Evolutionary conservation across 139 green algal genomes (phyloP), one percentile per base, ranked within the genome.

Genomic region (Astrephomene gubernaculifera): DNA sequence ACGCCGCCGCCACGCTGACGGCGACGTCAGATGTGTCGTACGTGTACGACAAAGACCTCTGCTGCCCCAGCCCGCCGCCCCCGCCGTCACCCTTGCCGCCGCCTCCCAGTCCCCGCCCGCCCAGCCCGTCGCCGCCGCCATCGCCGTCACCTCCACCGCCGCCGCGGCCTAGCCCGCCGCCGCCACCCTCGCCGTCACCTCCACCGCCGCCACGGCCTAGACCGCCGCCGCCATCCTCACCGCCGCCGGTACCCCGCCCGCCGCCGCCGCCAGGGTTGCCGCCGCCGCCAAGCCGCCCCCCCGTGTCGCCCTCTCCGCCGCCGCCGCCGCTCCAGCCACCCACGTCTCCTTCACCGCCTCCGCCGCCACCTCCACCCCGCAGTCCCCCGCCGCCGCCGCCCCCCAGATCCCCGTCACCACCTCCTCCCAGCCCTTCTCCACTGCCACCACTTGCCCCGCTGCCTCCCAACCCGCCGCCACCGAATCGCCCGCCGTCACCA

Each of bases 21-120:
- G 0, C 71, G 52, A 9, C 52, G 35, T 10, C 73, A 22, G 74
- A 57, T 24, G 3, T 60, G 38, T 4, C 38, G 24, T 71, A 33
- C 54, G 57, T 7, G 17, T 17, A 54, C 74, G 71, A 27, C 74
- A 1, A 38, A 0, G 54, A 71, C 39, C 74, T 82, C 36, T 82
- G 74, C 38, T 82, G 74, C 74, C 39, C 29, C 4, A 33, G 38
- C 1, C 74, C 74, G 74, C 74, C 74, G 14, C 38, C 24, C 29
- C 74, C 74, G 0, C 54, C 54, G 0, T 9, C 4, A 5, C 74
- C 74, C 0, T 36, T 38, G 6, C 39, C 74, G 39, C 54, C 74
- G 38, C 74, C 73, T 5, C 54, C 72, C 0, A 79, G 71, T 4
- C 71, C 52, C 4, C 54, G 27, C 0, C 39, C 39, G 36, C 52